Conservation (phyloP, 2,329 filamentous ascomycete species). For the Laburnicola sp. region DNA sequence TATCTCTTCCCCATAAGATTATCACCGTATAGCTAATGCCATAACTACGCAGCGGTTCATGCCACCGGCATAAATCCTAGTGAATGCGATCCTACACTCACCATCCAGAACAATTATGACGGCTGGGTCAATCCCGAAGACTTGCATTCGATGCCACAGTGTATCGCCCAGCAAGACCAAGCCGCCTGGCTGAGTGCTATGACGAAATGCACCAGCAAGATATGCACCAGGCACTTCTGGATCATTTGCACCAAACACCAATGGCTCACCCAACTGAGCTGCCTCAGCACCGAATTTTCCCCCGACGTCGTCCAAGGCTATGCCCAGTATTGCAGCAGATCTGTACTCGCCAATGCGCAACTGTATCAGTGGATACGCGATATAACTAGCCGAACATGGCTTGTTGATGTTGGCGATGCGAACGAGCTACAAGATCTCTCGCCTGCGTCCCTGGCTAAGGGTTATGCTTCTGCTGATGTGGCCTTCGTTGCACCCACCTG, state of each 20-base stretch:
- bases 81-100: slow-evolving; percentile 9
- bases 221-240: slow-evolving; percentile 38
- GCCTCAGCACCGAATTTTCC: slow-evolving; percentile 36
- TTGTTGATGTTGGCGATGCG: slow-evolving; percentile 38
- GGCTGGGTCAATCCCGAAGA: slow-evolving; percentile 45
- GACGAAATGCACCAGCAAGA: slow-evolving; percentile 35
- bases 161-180: slow-evolving; percentile 40
- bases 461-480: slow-evolving; percentile 29
- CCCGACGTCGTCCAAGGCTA: slow-evolving; percentile 30
- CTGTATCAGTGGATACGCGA: slow-evolving; percentile 34
- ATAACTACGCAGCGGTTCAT: slow-evolving; percentile 3
- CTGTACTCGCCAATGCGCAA: slow-evolving; percentile 40
- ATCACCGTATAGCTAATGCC: slow-evolving; percentile 6
- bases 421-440: slow-evolving; percentile 30
- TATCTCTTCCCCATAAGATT: slow-evolving; percentile 6
- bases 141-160: slow-evolving; percentile 40
- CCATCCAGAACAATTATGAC: slow-evolving; percentile 19
- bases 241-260: slow-evolving; percentile 39
- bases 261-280: slow-evolving; percentile 39
- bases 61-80: slow-evolving; percentile 1
- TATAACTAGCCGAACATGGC: slow-evolving; percentile 38
- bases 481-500: slow-evolving; percentile 35
- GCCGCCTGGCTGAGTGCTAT: slow-evolving; percentile 36
- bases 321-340: slow-evolving; percentile 34
- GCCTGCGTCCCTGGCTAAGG: slow-evolving; percentile 29